phyloP scores from a whole-genome alignment of 805 yeast species.

The Cyberlindnera xishuangbannaensis region DNA sequence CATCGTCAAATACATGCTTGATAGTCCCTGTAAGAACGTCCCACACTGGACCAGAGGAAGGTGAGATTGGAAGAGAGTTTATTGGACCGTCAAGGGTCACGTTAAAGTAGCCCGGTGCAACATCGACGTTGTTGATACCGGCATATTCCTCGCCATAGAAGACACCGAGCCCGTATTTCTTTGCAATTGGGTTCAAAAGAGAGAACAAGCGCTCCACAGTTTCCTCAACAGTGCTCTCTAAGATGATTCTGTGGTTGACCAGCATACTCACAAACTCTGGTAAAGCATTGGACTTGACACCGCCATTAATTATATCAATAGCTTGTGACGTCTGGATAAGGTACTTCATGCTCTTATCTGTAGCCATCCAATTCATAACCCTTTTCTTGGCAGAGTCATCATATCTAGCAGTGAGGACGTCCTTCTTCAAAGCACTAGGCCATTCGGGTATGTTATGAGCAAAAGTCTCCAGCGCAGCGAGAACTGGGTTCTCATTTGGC shows the following conservation, averaged over 20 bases:
- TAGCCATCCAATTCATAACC: slow-evolving; percentile 6
- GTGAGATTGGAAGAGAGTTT: slow-evolving; percentile 13
- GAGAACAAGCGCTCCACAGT: slow-evolving; percentile 28
- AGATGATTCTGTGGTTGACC: slow-evolving; percentile 52
- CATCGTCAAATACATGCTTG: slow-evolving; percentile 53
- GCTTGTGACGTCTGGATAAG: slow-evolving; percentile 34
- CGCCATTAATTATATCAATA: slow-evolving; percentile 54
- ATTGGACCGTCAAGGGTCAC: slow-evolving; percentile 14
- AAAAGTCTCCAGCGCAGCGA: slow-evolving; percentile 48
- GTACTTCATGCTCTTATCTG: slow-evolving; percentile 24
- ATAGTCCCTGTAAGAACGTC: slow-evolving; percentile 51
- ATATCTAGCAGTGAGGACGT: background rate
- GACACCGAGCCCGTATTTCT: slow-evolving; percentile 27
- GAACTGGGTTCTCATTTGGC: slow-evolving; percentile 43
- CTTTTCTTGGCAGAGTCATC: background rate
- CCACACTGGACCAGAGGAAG: slow-evolving; percentile 33
- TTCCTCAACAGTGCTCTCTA: slow-evolving; percentile 35
- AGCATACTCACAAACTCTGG: slow-evolving; percentile 49
- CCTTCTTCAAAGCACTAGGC: slow-evolving; percentile 1
- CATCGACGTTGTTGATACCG: slow-evolving; percentile 7
- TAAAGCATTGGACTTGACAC: slow-evolving; percentile 59
- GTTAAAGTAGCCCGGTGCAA: slow-evolving; percentile 26
- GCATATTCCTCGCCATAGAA: slow-evolving; percentile 12
- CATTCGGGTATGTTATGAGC: slow-evolving; percentile 33
- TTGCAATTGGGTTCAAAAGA: slow-evolving; percentile 34